Conservation (phyloP, 129 eudicot species). For the Flaveria brownii region DNA sequence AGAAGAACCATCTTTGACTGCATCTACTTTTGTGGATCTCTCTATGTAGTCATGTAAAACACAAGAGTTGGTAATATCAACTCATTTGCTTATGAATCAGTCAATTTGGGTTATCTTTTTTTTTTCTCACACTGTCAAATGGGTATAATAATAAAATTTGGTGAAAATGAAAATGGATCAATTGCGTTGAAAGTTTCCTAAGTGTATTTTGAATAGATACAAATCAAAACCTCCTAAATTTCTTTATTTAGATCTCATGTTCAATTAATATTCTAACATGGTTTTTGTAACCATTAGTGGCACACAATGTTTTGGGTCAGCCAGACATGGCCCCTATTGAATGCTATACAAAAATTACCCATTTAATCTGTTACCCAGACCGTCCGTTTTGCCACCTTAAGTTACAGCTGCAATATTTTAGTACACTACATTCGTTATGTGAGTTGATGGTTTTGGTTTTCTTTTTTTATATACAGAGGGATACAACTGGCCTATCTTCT, state of each 20-base stretch:
- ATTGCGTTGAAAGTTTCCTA: background rate
- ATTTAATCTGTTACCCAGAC: background rate
- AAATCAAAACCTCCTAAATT: background rate
- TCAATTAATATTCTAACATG: background rate
- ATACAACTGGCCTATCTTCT: constrained; percentile 62
- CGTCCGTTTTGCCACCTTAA: background rate
- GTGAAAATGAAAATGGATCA: background rate
- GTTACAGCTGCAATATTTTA: background rate
- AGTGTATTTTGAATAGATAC: background rate
- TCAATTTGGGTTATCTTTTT: constrained; percentile 1
- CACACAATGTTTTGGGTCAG: constrained; percentile 2
- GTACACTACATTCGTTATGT: background rate
- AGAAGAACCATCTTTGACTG: background rate
- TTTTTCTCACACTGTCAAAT: background rate
- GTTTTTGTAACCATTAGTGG: background rate
- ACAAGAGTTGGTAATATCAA: background rate
- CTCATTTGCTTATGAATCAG: constrained; percentile 2
- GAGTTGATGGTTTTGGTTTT: background rate
- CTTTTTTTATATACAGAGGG: constrained; percentile 57
- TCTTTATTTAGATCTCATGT: background rate
- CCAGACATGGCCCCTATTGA: background rate
- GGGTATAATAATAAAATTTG: background rate
- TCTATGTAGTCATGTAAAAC: background rate
- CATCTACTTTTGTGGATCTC: constrained; percentile 1
- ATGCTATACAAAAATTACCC: background rate